Evolutionary conservation across 805 yeast species (phyloP), one percentile per base, ranked within the genome.

Genomic region (Cyberlindnera xylosilytica): DNA sequence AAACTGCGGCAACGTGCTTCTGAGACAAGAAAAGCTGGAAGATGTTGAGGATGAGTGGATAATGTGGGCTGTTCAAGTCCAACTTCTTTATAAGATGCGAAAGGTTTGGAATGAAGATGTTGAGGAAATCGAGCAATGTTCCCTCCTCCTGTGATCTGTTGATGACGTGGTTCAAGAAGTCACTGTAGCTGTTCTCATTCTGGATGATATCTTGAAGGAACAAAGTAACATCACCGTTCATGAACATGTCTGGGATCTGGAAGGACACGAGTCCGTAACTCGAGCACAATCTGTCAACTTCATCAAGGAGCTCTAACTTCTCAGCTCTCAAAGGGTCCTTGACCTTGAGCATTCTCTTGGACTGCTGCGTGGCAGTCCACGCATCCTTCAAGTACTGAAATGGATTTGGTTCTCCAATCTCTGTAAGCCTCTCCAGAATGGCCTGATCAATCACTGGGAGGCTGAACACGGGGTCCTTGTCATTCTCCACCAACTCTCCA

Each of bases 251-350:
- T 9, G 85, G 82, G 3, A 80, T 74, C 60, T 81, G 87, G 56
- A 85, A 81, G 18, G 81, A 62, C 18, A 85, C 80, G 22, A 81
- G 65, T 0, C 87, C 88, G 61, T 81, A 86, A 20, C 84, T 79
- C 12, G 79, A 64, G 13, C 76, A 57, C 32, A 75, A 64, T 32
- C 74, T 60, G 35, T 75, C 70, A 19, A 76, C 63, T 44, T 78
- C 79, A 42, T 72, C 68, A 38, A 79, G 61, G 6, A 78, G 44
- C 6, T 53, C 54, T 2, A 66, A 28, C 46, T 78, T 76, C 13
- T 54, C 54, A 1, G 60, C 59, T 41, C 64, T 66, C 19, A 62
- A 44, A 4, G 66, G 58, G 44, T 73, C 71, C 51, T 71, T 73
- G 35, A 64, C 58, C 44, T 68, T 63, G 26, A 76, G 46, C 12